Base-by-base conservation (phyloP, 2,329 filamentous ascomycete species). In the Sporothrix mexicana region DNA sequence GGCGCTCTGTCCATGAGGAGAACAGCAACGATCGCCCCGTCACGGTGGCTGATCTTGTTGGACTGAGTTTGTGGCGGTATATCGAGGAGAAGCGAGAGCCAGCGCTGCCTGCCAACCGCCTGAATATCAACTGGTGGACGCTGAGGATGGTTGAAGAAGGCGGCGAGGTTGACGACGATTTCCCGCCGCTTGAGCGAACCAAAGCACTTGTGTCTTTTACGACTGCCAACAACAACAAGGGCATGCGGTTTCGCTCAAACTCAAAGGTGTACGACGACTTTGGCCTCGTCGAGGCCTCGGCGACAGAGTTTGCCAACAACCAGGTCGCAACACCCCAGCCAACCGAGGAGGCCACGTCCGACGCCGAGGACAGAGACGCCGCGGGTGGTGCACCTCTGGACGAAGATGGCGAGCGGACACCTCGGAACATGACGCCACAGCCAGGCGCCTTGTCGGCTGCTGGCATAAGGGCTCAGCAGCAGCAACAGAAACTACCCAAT, bases 221-320 rank as follows among this genome's bases (percentile, higher is more conserved):
- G 51, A 94, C 92, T 7, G 92, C 92, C 74, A 95, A 95, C 79
- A 94, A 93, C 78, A 86, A 89, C 71, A 91, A 85, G 9, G 87
- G 84, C 5, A 82, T 25, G 55, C 86, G 93, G 70, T 89, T 85
- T 74, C 86, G 93, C 72, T 89, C 91, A 73, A 91, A 92, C 75
- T 92, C 92, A 25, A 93, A 91, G 78, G 90, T 92, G 0, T 93
- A 91, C 84, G 93, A 95, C 77, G 93, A 96, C 76, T 95, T 97
- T 80, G 93, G 91, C 13, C 84, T 97, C 36, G 92, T 93, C 13
- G 88, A 91, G 77, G 93, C 93, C 2, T 91, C 89, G 0, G 85
- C 89, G 73, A 87, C 87, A 12, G 90, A 92, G 77, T 92, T 90
- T 77, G 84, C 85, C 71, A 90, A 92, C 72, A 94, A 95, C 77